Evolutionary conservation across 768 basidiomycete genomes (phyloP), one percentile per base, ranked within the genome.

Genomic region (Suillus lakei): DNA sequence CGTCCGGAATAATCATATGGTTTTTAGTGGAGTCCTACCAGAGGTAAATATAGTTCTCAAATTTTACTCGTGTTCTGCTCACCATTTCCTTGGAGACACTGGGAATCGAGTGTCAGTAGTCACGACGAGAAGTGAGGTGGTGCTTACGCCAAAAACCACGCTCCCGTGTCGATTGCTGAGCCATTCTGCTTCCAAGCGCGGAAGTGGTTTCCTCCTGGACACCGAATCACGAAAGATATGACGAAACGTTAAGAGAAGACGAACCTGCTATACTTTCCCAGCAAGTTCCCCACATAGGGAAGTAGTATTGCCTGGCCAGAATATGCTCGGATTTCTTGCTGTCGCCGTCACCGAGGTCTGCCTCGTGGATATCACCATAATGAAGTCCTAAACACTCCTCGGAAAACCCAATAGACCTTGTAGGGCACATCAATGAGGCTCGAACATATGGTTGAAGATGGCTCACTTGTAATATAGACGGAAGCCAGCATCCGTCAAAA

Each of bases 131-230:
- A 50, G 53, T 15, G 23, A 43, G 41, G 56, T 48, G 26, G 62
- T 6, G 81, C 86, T 48, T 72, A 91, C 91, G 86, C 93, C 12
- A 96, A 80, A 71, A 95, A 95, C 93, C 93, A 95, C 9, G 93
- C 93, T 1, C 90, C 87, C 56, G 86, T 90, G 70, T 89, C 80
- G 0, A 85, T 91, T 21, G 80, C 71, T 0, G 90, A 88, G 4
- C 92, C 93, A 69, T 94, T 93, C 82, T 96, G 93, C 72, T 87
- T 88, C 93, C 93, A 96, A 9, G 92, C 92, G 58, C 93, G 85
- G 71, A 92, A 96, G 73, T 96, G 95, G 64, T 95, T 89, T 2
- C 93, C 94, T n/a, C 93, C 93, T 84, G 71, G 30, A 60, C 13
- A 28, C 16, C 34, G 38, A 26, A 36, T 51, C 60, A 54, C 55